phyloP scores from a whole-genome alignment of 768 basidiomycete genomes.

The Russula abietina region DNA sequence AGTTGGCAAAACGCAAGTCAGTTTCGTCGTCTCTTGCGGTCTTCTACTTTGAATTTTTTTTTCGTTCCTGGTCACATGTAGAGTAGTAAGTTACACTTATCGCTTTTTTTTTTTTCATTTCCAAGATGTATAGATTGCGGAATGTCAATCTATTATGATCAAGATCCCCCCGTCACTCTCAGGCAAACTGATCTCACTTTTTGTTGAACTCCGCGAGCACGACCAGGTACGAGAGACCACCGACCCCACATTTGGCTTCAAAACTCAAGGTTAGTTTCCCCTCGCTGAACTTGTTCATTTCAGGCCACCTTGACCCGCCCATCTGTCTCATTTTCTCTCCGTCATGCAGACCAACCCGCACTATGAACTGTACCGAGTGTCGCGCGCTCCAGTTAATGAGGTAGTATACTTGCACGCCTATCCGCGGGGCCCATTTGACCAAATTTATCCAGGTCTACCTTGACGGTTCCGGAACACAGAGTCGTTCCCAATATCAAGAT shows the following conservation, averaged over 20 bases:
- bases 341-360: conserved; percentile 8
- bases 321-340: background rate
- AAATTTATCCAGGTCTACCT: conserved; percentile 17
- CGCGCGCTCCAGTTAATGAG: conserved; percentile 7
- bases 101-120: background rate
- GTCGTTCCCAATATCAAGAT: conserved; percentile 4
- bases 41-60: background rate
- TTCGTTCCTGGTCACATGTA: conserved; percentile 16
- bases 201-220: conserved; percentile 17
- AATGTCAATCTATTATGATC: conserved; percentile 5
- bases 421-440: conserved; percentile 12
- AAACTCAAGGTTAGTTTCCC: conserved; percentile 6
- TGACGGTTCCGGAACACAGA: background rate
- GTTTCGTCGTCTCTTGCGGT: no score
- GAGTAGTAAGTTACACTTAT: no score
- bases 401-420: conserved; percentile 10
- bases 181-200: background rate
- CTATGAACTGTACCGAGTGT: background rate
- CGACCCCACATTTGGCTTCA: conserved; percentile 21
- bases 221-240: conserved; percentile 9
- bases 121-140: background rate
- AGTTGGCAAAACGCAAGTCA: background rate
- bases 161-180: conserved; percentile 11
- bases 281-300: conserved; percentile 1
- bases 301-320: background rate